Percentiles rank a stretch among this genome's conserved stretches.
These are phyloP conservation scores for Boletus vermiculosoides DNA, from an alignment of 768 basidiomycete genomes.

Conservation along the genomic window DNA sequence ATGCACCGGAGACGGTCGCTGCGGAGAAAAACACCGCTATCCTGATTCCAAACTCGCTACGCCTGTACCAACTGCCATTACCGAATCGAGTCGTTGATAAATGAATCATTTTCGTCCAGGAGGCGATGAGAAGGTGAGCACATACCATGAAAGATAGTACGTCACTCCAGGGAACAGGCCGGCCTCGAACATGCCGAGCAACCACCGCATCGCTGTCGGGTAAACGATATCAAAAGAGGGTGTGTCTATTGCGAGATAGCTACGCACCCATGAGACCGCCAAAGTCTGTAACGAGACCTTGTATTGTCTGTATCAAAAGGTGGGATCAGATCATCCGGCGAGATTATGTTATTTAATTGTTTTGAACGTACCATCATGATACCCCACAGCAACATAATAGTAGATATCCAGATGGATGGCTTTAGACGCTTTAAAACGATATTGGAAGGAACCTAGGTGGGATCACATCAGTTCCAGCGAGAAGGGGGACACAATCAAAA, in stretches of 20 bases:
- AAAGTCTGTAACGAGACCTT: constrained; percentile 69
- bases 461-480: background rate
- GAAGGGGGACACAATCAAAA: background rate
- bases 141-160: constrained; percentile 72
- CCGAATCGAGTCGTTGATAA: constrained; percentile 38
- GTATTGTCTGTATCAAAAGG: constrained; percentile 52
- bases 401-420: constrained; percentile 75
- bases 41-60: constrained; percentile 69
- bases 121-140: constrained; percentile 5
- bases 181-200: constrained; percentile 71
- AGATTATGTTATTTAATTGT: background rate
- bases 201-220: constrained; percentile 60
- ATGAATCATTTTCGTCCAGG: background rate
- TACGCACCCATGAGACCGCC: constrained; percentile 62
- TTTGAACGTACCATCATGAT: constrained; percentile 58
- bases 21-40: constrained; percentile 74
- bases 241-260: background rate
- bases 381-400: constrained; percentile 74
- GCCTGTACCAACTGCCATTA: constrained; percentile 53
- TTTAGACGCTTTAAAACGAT: constrained; percentile 69
- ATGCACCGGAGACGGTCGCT: constrained; percentile 80
- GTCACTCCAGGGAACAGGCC: constrained; percentile 46
- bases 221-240: background rate
- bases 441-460: constrained; percentile 62
- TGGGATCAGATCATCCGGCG: background rate